Evolutionary conservation across 2,329 filamentous ascomycete species (phyloP).

Genomic region (Ramularia collo-cygni): DNA sequence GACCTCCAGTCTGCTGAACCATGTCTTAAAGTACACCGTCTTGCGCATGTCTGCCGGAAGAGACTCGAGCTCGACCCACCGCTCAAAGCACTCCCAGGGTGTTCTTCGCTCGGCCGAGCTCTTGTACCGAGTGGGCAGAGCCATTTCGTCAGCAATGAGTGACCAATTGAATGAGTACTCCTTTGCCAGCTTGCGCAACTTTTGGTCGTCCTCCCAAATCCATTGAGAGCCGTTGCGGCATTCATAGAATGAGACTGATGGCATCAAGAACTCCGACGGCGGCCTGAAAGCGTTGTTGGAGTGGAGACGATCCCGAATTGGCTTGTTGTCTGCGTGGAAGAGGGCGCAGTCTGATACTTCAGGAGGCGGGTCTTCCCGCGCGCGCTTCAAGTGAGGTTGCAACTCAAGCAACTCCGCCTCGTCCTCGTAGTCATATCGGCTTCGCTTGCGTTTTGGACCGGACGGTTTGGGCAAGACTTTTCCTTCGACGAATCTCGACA

Average conservation of each 20-base stretch:
- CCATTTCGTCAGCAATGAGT: conserved; percentile 75
- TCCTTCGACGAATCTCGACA: conserved; percentile 81
- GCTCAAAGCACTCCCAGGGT: conserved; percentile 97
- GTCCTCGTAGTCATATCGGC: conserved; percentile 73
- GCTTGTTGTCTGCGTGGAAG: conserved; percentile 83
- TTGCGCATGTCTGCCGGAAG: conserved; percentile 90
- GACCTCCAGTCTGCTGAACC: conserved; percentile 56
- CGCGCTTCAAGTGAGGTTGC: conserved; percentile 33
- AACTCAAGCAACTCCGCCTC: conserved; percentile 45
- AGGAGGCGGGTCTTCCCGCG: conserved; percentile 45
- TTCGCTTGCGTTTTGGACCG: conserved; percentile 65
- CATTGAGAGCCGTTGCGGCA: conserved; percentile 81
- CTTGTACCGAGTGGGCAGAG: conserved; percentile 66
- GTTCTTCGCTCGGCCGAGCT: conserved; percentile 85
- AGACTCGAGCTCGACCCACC: conserved; percentile 89
- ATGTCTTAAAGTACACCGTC: conserved; percentile 85
- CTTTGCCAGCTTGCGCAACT: conserved; percentile 74
- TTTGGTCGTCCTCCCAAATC: conserved; percentile 84
- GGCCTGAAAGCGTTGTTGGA: conserved; percentile 89
- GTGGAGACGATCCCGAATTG: conserved; percentile 81
- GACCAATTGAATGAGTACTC: conserved; percentile 98
- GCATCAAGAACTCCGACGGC: conserved; percentile 87
- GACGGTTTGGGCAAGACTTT: conserved; percentile 64
- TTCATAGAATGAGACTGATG: conserved; percentile 83
- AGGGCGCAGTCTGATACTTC: conserved; percentile 73